These are phyloP conservation scores for Cladophialophora exuberans DNA, from an alignment of 2,329 filamentous ascomycete genomes.

Conservation along the genomic window DNA sequence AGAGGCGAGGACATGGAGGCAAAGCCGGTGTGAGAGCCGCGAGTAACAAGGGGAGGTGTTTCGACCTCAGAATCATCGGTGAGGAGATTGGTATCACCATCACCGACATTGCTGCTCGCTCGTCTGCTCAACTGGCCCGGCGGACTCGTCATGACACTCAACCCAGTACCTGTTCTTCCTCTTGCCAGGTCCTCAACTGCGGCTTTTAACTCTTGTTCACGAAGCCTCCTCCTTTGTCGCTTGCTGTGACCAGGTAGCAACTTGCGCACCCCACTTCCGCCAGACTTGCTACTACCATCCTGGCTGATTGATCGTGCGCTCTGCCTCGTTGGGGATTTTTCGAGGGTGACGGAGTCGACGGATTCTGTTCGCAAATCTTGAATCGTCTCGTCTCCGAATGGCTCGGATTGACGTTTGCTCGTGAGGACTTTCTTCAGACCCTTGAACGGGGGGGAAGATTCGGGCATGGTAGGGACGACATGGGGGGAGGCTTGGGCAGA, in stretches of 20 bases:
- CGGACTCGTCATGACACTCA: conserved; percentile 8
- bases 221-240: conserved; percentile 48
- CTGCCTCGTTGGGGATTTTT: conserved; percentile 37
- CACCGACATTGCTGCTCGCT: conserved; percentile 24
- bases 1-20: conserved; percentile 71
- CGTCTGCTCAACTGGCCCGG: conserved; percentile 14
- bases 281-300: conserved; percentile 44
- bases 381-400: conserved; percentile 35
- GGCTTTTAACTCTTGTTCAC: conserved; percentile 31
- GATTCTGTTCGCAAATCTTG: conserved; percentile 39
- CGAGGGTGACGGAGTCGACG: conserved; percentile 42
- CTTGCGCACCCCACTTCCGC: conserved; percentile 54
- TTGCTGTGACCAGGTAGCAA: conserved; percentile 50
- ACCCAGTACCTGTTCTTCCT: conserved; percentile 18
- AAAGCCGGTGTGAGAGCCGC: conserved; percentile 69
- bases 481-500: conserved; percentile 26
- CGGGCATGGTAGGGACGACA: conserved; percentile 27
- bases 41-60: conserved; percentile 55
- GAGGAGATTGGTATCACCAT: conserved; percentile 28
- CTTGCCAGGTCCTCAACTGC: conserved; percentile 25
- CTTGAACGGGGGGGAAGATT: conserved; percentile 37
- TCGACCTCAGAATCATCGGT: conserved; percentile 31
- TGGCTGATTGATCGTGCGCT: conserved; percentile 43
- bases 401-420: conserved; percentile 40
- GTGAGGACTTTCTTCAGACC: conserved; percentile 43